A percentile compares a stretch with the other conserved stretches of the same genome.
Conservation (phyloP, 139 green algal genomes). For the Picochlorum sp. region DNA sequence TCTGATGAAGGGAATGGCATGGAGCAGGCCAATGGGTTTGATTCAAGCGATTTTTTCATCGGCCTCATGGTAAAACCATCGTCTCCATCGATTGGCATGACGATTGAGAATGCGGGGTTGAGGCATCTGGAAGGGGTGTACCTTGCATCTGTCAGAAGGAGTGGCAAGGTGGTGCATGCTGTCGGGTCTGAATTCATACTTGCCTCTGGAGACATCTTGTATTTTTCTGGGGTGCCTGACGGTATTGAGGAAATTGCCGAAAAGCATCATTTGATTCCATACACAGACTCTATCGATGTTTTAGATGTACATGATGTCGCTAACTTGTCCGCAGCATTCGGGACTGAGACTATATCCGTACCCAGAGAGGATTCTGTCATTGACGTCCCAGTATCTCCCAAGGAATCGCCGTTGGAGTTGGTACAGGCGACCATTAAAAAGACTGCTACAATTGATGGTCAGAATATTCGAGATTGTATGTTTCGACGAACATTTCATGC, state of each 20-base stretch:
- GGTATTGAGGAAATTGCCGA: constrained; percentile 12
- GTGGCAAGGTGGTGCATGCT: constrained; percentile 24
- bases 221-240: constrained; percentile 31
- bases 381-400: neutral
- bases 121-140: constrained; percentile 26
- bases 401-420: constrained; percentile 11
- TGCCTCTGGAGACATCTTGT: constrained; percentile 25
- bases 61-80: constrained; percentile 35
- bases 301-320: constrained; percentile 16
- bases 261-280: constrained; percentile 22
- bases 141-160: constrained; percentile 20
- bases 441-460: constrained; percentile 18
- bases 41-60: constrained; percentile 21
- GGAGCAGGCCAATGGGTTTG: neutral
- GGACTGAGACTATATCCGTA: constrained; percentile 8
- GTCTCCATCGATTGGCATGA: constrained; percentile 23
- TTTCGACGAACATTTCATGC: constrained; percentile 57
- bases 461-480: constrained; percentile 33
- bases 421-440: constrained; percentile 25
- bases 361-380: neutral
- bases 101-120: constrained; percentile 28
- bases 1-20: neutral
- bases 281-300: constrained; percentile 21
- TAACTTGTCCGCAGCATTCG: constrained; percentile 13
- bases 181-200: constrained; percentile 31